A percentile compares a stretch with the other conserved stretches of the same genome.
Evolutionary conservation across 1,139 yeast genomes (phyloP).

Genomic region (Debaryomyces robertsiae): DNA sequence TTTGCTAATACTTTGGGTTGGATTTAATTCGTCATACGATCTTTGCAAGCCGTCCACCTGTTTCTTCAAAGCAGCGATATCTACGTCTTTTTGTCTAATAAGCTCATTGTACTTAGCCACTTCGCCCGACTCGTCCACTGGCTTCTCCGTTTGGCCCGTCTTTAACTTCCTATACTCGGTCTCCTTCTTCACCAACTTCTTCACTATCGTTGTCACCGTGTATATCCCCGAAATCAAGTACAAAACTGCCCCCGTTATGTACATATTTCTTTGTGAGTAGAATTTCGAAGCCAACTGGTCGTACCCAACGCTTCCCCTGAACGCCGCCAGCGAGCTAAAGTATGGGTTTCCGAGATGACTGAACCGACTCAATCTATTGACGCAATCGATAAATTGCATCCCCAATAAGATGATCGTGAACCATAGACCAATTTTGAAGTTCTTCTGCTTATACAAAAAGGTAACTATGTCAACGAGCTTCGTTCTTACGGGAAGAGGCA

Average conservation of each 20-base stretch:
- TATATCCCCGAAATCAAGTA: conserved; percentile 61
- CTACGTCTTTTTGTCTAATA: conserved; percentile 47
- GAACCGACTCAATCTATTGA: conserved; percentile 46
- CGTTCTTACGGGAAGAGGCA: conserved; percentile 58
- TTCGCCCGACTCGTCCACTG: conserved; percentile 30
- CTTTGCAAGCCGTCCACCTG: conserved; percentile 58
- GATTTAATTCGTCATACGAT: conserved; percentile 51
- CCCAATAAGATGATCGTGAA: conserved; percentile 51
- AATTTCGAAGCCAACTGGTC: conserved; percentile 58
- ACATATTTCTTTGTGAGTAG: conserved; percentile 70
- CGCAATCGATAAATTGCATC: conserved; percentile 62
- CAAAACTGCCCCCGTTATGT: conserved; percentile 69
- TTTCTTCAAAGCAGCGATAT: conserved; percentile 51
- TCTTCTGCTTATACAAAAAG: conserved; percentile 38
- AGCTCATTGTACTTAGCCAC: conserved; percentile 43
- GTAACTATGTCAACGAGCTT: conserved; percentile 44
- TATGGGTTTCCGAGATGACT: conserved; percentile 28
- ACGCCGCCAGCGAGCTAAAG: conserved; percentile 20
- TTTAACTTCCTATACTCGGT: conserved; percentile 36
- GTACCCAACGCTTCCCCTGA: conserved; percentile 26
- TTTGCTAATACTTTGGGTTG: conserved; percentile 12
- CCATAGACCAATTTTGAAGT: conserved; percentile 51
- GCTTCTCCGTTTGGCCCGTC: conserved; percentile 20
- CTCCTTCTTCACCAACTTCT: conserved; percentile 61
- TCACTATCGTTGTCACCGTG: conserved; percentile 58